These are phyloP conservation scores for Podaxis pistillaris DNA, from an alignment of 768 basidiomycete species.

Conservation along the genomic window DNA sequence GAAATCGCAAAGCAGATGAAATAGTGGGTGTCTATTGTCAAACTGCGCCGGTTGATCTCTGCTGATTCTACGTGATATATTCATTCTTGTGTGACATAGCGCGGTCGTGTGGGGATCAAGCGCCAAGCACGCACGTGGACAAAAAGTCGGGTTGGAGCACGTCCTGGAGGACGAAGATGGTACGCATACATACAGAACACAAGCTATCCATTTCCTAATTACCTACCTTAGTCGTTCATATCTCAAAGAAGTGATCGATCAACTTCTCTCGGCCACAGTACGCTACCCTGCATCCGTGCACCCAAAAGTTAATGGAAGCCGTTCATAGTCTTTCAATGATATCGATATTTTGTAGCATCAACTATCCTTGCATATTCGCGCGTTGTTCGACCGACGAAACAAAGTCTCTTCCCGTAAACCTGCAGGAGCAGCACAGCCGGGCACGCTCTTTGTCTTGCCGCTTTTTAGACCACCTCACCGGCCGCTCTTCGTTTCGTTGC, in stretches of 20 bases:
- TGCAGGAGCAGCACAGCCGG: too few species aligned
- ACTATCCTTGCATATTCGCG: too few species aligned
- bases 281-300: not conserved
- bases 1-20: constrained; percentile 98
- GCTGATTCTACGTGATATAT: not conserved
- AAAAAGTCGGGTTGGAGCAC: constrained; percentile 91
- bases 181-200: constrained; percentile 31
- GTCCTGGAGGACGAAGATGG: constrained; percentile 87
- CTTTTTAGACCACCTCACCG: too few species aligned
- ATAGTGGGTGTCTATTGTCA: constrained; percentile 54
- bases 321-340: not conserved
- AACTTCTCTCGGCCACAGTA: not conserved
- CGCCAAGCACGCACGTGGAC: constrained; percentile 95
- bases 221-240: constrained; percentile 24
- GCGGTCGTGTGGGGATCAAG: constrained; percentile 95
- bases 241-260: constrained; percentile 38
- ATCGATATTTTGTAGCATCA: not conserved
- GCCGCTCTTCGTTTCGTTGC: too few species aligned
- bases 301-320: too few species aligned
- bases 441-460: too few species aligned
- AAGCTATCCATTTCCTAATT: constrained; percentile 32
- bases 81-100: constrained; percentile 32
- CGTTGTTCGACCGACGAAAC: too few species aligned
- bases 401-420: too few species aligned
- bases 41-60: not conserved